A percentile compares a stretch with the other conserved stretches of the same genome.
Evolutionary conservation across 441 rosid genomes (phyloP).

Genomic region (Brassica hybrid): DNA sequence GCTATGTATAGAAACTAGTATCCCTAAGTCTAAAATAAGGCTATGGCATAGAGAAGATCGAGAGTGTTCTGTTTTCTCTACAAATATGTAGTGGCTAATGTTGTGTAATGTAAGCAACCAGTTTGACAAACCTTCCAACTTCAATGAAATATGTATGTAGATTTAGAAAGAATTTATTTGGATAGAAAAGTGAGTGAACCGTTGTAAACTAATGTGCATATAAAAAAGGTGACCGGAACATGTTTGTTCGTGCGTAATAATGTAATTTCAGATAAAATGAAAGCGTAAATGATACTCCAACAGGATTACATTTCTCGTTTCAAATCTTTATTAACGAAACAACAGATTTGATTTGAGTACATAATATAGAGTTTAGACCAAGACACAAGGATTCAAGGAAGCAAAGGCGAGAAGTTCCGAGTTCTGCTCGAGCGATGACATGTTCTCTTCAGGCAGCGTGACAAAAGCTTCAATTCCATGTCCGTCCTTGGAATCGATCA

Average conservation of each 20-base stretch:
- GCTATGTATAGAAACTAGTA: background rate
- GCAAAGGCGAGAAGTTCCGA: conserved; percentile 42
- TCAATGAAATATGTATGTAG: background rate
- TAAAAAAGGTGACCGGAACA: background rate
- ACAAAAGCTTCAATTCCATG: conserved; percentile 44
- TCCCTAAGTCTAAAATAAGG: background rate
- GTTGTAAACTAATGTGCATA: too few relatives aligned
- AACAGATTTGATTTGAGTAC: background rate
- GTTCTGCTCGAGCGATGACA: conserved; percentile 36
- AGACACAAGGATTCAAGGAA: conserved; percentile 30
- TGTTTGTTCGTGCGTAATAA: background rate
- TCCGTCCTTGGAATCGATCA: conserved; percentile 34
- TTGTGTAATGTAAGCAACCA: too few relatives aligned
- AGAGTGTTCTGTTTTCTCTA: background rate
- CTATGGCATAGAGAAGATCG: background rate
- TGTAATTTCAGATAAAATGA: background rate
- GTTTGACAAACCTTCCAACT: too few relatives aligned
- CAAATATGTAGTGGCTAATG: background rate
- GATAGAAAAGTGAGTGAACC: too few relatives aligned
- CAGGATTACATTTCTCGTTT: background rate
- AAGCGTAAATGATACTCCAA: background rate
- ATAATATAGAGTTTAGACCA: conserved; percentile 4
- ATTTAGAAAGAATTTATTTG: background rate
- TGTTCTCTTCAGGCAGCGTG: conserved; percentile 33
- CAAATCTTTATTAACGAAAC: background rate